phyloP scores from a whole-genome alignment of 768 basidiomycete species.

The Ephemerocybe angulata region DNA sequence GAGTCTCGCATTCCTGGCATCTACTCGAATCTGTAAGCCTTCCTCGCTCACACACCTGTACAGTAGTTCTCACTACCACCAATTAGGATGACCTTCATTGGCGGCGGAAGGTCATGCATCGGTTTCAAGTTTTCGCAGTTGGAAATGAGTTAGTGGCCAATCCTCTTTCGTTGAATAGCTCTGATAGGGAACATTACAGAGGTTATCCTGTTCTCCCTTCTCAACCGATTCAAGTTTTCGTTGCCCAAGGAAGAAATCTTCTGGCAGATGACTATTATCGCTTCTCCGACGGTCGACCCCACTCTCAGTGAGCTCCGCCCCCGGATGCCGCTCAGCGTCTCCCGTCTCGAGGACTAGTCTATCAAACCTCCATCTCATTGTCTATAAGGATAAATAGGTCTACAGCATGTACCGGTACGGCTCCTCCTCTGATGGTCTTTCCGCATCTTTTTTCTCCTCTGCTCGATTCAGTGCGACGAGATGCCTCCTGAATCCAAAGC shows the following conservation, averaged over 20 bases:
- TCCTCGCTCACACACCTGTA: neutral
- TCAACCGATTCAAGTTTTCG: conserved; percentile 21
- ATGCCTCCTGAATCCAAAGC: conserved; percentile 45
- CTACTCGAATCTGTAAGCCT: conserved; percentile 35
- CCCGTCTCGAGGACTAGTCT: neutral
- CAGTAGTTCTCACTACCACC: neutral
- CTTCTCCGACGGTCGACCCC: conserved; percentile 17
- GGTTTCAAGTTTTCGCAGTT: conserved; percentile 54
- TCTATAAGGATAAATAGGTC: conserved; percentile 6
- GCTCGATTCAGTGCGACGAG: conserved; percentile 38
- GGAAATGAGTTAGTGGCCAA: conserved; percentile 21
- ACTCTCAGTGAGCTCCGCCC: neutral
- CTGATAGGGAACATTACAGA: conserved; percentile 6
- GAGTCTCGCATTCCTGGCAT: conserved; percentile 8
- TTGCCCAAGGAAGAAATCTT: conserved; percentile 20
- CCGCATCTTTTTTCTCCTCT: conserved; percentile 36
- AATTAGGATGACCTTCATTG: conserved; percentile 2
- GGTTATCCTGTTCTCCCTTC: conserved; percentile 19
- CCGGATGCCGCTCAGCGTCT: neutral
- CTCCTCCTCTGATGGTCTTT: conserved; percentile 23
- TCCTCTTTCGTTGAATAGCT: neutral
- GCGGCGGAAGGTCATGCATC: conserved; percentile 5
- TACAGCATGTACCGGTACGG: conserved; percentile 49
- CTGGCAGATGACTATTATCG: conserved; percentile 27
- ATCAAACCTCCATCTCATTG: neutral